These are phyloP conservation scores for Thuidium tamariscinum DNA, from an alignment of 225 moss, liverwort and hornwort genomes.

Conservation along the genomic window DNA sequence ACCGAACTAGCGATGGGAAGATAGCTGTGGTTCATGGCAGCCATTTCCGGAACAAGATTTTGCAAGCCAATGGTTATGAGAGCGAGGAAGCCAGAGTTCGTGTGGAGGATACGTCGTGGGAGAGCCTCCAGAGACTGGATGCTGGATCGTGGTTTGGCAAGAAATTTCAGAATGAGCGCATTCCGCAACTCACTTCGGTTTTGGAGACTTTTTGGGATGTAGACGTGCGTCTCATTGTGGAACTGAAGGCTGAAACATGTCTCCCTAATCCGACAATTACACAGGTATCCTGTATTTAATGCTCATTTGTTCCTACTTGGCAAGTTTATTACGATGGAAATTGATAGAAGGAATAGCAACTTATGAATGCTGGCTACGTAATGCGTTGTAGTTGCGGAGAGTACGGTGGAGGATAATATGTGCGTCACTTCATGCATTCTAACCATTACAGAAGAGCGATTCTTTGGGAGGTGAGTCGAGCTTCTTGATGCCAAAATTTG, in stretches of 20 bases:
- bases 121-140: conserved; percentile 15
- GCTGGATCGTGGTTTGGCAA: conserved; percentile 37
- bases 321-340: not conserved
- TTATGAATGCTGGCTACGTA: not conserved
- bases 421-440: not conserved
- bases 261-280: not conserved
- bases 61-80: conserved; percentile 19
- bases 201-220: conserved; percentile 47
- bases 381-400: not conserved
- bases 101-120: conserved; percentile 36
- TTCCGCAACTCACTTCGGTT: conserved; percentile 24
- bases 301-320: not conserved
- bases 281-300: conserved; percentile 7
- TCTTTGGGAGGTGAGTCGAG: not conserved
- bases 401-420: not conserved
- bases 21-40: conserved; percentile 33
- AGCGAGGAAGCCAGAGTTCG: not conserved
- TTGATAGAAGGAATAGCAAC: not conserved
- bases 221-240: conserved; percentile 46
- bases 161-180: conserved; percentile 22
- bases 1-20: conserved; percentile 36
- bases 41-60: conserved; percentile 26
- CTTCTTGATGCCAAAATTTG: not conserved
- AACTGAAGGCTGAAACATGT: conserved; percentile 37
- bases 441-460: not conserved